These are phyloP conservation scores for Fusarium veterinarium DNA, from an alignment of 2,329 filamentous ascomycete genomes.

Conservation along the genomic window DNA sequence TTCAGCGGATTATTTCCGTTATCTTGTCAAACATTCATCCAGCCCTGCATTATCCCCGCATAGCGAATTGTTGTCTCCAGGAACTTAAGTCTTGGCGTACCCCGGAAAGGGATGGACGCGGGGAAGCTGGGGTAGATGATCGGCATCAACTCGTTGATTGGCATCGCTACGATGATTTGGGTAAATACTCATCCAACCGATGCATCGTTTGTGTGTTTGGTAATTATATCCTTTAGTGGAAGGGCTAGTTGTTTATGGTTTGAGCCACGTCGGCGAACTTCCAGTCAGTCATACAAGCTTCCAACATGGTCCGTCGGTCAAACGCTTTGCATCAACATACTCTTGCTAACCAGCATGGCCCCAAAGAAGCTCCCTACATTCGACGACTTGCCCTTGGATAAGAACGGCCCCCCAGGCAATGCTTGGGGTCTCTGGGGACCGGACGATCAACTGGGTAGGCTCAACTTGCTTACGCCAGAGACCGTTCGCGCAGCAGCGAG, in stretches of 20 bases:
- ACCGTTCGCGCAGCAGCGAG: neutral
- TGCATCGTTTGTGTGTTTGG: neutral
- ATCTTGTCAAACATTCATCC: neutral
- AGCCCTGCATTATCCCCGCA: neutral
- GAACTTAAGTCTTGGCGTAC: neutral
- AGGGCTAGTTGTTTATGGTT: too few relatives aligned
- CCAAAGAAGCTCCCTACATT: neutral
- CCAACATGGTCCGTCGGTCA: neutral
- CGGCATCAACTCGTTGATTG: neutral
- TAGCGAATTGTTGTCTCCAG: too few relatives aligned
- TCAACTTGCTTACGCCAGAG: neutral
- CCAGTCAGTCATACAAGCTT: neutral
- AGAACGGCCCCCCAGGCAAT: neutral
- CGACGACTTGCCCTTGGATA: neutral
- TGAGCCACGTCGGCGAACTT: neutral
- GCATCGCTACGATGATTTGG: neutral
- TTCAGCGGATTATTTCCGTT: neutral
- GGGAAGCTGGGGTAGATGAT: neutral
- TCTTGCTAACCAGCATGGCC: neutral
- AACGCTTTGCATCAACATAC: neutral
- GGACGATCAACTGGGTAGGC: neutral
- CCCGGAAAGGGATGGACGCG: neutral
- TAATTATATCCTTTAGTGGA: neutral
- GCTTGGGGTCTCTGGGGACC: neutral
- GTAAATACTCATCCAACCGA: neutral